Base-by-base conservation (phyloP, 2,329 filamentous ascomycete genomes). In the Clonostachys solani region DNA sequence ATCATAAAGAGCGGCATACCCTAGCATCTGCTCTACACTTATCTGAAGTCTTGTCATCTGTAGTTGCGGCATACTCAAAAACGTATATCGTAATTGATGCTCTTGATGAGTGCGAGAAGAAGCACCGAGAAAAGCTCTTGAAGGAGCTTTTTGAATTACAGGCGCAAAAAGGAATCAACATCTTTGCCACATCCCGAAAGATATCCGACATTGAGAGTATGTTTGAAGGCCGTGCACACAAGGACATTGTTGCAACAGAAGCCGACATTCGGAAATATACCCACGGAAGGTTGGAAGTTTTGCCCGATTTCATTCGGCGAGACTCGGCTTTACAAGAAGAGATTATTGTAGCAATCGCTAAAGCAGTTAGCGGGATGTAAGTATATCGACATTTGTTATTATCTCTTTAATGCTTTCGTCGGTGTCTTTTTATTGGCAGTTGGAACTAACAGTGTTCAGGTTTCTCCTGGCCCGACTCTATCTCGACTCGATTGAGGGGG, bases 61-160 rank as follows among this genome's bases (percentile, higher is more conserved):
- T 55, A 5, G 29, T 12, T 2, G 19, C 35, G 0, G 13, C n/a
- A 2, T 49, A 48, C 8, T 29, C 38, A 0, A 47, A 41, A 19
- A 35, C 48, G 0, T 60, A 57, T 10, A 40, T 60, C 3, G 29
- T 57, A 0, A 4, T 58, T 3, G 58, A 62, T 34, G 59, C 55
- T 0, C 54, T 67, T 0, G 58, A 62, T 10, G 56, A 62, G 35
- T 58, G 49, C 10, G 13, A 35, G 4, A 18, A 43, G 8, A 37
- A 18, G 2, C 16, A 19, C 6, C 36, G 37, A 1, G 16, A 18
- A 2, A 33, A 34, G 3, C 15, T 38, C 16, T 15, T 4, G 33
- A 52, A 5, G 4, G 6, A 12, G 16, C 2, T 56, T 3, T 41
- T 48, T n/a, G 23, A 17, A 8, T 29, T 54, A 0, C 40, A 43